Evolutionary conservation across 768 basidiomycete genomes (phyloP), one percentile per base, ranked within the genome.

Genomic region (Tephrocybe rancida): DNA sequence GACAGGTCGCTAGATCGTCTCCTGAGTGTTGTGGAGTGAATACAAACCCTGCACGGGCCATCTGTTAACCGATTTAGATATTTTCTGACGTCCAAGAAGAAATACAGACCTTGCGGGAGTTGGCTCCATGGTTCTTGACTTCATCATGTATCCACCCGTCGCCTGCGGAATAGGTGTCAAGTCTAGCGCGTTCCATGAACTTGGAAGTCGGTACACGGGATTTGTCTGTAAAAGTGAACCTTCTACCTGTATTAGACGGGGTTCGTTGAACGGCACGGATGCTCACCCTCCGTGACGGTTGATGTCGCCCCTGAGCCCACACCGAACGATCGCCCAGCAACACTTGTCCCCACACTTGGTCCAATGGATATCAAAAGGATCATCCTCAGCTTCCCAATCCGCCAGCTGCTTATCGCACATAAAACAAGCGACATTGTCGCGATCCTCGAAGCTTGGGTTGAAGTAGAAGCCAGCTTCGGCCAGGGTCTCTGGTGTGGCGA

Each of bases 401-500:
- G 84, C 83, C 8, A 98, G 77, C 56, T 87, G 78, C 61, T 95
- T 91, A 41, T 77, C 79, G 72, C 95, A 98, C 58, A 88, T 73
- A 67, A 87, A 97, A 68, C 95, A 98, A 3, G 81, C 77, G 19
- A 90, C 93, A 61, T 83, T 86, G 70, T 95, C 92, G 14, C 74
- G 75, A 55, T 87, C 85, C 21, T 84, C 81, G 54, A 74, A 72
- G 58, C 80, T 82, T 0, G 92, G 92, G 57, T 77, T 77, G 70
- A 80, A 95, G 76, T 84, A 95, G 73, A 96, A 98, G 8, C 95
- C 95, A 2, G 95, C 95, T 59, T 88, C 85, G 1, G 95, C 88
- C 14, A 98, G 83, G 3, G 81, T 77, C 48, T 79, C 70, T 1
- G 95, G 86, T 46, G 83, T 94, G 42, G 95, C 87, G 46, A 73